These are phyloP conservation scores for Colletotrichum trifolii DNA, from an alignment of 2,329 filamentous ascomycete species.

Conservation along the genomic window DNA sequence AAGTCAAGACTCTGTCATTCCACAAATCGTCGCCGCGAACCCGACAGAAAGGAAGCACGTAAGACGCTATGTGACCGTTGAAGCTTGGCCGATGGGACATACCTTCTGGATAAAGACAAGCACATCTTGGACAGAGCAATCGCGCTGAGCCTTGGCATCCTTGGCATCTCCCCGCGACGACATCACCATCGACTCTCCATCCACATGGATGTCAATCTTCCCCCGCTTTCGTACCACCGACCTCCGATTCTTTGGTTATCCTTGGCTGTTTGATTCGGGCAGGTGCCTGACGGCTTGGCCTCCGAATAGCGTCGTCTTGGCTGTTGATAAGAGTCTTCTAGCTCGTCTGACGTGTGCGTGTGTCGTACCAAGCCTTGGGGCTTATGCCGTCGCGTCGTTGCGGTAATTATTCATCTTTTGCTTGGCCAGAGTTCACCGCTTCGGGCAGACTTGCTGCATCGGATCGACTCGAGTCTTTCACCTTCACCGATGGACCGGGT, in stretches of 20 bases:
- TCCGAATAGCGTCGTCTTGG: slow-evolving; percentile 6
- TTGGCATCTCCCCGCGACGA: slow-evolving; percentile 9
- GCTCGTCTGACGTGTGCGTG: no score
- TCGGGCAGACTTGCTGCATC: no score
- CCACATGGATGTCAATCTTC: background rate
- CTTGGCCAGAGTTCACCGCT: no score
- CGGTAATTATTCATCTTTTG: no score
- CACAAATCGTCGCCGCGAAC: background rate
- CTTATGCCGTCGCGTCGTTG: no score
- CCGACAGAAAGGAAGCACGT: slow-evolving; percentile 12
- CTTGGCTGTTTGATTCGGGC: slow-evolving; percentile 15
- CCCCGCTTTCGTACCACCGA: slow-evolving; percentile 6
- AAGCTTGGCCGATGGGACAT: slow-evolving; percentile 15
- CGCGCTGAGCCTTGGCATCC: slow-evolving; percentile 15
- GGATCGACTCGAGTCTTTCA: no score
- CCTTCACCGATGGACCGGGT: no score
- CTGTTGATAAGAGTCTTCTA: slow-evolving; percentile 6
- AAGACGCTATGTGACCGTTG: slow-evolving; percentile 13
- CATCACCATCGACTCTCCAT: background rate
- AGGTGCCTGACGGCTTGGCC: slow-evolving; percentile 13
- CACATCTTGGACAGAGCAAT: slow-evolving; percentile 15
- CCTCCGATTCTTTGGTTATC: background rate
- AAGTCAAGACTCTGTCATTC: background rate
- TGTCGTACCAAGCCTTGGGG: no score
- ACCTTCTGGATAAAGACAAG: slow-evolving; percentile 20